Base-by-base conservation (phyloP, 2,329 filamentous ascomycete species). In the Lasiodiplodia gonubiensis region DNA sequence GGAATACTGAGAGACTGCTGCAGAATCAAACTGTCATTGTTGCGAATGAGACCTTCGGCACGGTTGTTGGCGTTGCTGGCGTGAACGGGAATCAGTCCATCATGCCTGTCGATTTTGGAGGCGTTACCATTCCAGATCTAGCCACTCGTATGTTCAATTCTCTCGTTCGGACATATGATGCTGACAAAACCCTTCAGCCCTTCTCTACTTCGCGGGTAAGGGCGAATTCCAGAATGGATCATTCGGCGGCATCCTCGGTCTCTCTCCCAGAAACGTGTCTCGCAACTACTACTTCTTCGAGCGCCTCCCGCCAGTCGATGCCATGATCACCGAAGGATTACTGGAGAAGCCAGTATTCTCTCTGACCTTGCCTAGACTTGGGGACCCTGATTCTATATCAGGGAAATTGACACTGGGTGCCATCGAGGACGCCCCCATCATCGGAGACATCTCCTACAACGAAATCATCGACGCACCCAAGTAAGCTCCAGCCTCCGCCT, bases 201-300 rank as follows among this genome's bases (percentile, higher is more conserved):
- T 61, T 42, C 48, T 61, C 18, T 61, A 49, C 18, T 49, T 16
- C 18, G 39, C 57, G 14, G 8, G 14, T 5, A n/a, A 35, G 8
- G 42, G 42, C 25, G 57, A 61, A 23, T 61, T 49, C 57, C 57
- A 61, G 12, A 61, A 61, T 42, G 57, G 57, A 2, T 30, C 21
- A 2, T 61, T 61, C 27, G 57, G 57, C 21, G 57, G 57, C 25
- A 61, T 61, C 4, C 49, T 61, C 18, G 57, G 57, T n/a, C 12
- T 61, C 12, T 49, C 57, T 11, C 57, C 57, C 2, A 42, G 57
- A 8, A 61, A 61, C 42, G 42, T 61, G 5, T 61, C 57, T 18
- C 57, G 57, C 57, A 61, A 61, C 42, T 61, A 49, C 16, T 61
- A 61, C 37, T 61, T 61, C 42, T 51, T 61, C 42, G 42, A 49